Evolutionary conservation across 192 early-diverging fungal genomes (phyloP).

Genomic region (Podila verticillata): DNA sequence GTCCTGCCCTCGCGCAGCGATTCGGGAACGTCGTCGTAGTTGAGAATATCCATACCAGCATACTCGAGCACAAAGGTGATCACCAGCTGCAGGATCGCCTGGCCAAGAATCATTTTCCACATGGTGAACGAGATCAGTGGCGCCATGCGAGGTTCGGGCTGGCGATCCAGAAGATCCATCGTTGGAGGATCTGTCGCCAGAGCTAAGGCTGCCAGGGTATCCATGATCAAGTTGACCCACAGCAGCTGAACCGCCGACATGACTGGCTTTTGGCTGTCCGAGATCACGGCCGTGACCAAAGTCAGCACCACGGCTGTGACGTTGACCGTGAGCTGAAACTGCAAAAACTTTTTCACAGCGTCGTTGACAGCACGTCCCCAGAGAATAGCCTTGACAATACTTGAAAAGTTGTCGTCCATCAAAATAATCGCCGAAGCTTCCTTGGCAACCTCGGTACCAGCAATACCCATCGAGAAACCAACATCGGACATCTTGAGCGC

Average conservation of each 20-base stretch:
- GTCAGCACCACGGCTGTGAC: constrained; percentile 87
- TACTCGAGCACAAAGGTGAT: constrained; percentile 84
- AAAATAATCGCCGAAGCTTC: constrained; percentile 98
- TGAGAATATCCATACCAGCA: constrained; percentile 65
- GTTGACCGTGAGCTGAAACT: constrained; percentile 99
- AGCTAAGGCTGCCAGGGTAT: constrained; percentile 97
- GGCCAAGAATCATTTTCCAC: constrained; percentile 97
- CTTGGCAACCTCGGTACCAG: constrained; percentile 99
- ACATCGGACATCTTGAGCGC: constrained; percentile 96
- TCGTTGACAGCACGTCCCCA: constrained; percentile 99
- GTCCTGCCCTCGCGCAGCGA: constrained; percentile 8
- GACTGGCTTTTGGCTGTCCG: constrained; percentile 76
- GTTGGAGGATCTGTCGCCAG: constrained; percentile 96
- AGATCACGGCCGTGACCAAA: constrained; percentile 77
- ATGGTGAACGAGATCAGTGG: constrained; percentile 89
- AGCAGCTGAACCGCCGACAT: constrained; percentile 96
- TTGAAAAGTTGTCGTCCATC: constrained; percentile 99
- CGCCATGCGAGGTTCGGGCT: constrained; percentile 83
- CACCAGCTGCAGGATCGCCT: constrained; percentile 89
- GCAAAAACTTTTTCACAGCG: constrained; percentile 96
- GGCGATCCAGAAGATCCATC: constrained; percentile 82
- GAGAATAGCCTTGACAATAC: constrained; percentile 95
- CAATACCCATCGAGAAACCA: constrained; percentile 99
- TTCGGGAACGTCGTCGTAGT: constrained; percentile 47
- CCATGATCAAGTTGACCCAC: constrained; percentile 99